Percentiles rank a stretch among this genome's conserved stretches.
phyloP scores from a whole-genome alignment of 768 basidiomycete genomes.

The Tremella mesenterica region DNA sequence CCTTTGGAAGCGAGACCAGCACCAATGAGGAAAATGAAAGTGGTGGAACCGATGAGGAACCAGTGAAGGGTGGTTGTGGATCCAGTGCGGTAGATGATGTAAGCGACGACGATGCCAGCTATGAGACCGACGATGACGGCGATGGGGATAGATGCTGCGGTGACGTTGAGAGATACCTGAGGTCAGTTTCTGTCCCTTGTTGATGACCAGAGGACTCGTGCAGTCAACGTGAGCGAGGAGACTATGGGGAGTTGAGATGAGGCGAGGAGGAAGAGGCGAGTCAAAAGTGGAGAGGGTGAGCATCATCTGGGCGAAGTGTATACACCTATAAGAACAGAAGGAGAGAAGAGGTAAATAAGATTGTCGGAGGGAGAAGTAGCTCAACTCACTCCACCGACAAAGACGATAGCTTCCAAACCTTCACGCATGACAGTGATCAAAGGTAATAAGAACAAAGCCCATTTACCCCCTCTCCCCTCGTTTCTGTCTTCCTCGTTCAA shows the following conservation, averaged over 20 bases:
- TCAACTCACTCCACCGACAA: conserved; percentile 67
- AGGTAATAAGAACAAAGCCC: conserved; percentile 81
- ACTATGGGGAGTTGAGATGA: no score
- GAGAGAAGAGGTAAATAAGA: neutral
- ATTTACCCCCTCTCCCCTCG: conserved; percentile 57
- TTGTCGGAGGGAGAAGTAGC: neutral
- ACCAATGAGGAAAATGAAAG: conserved; percentile 83
- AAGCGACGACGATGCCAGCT: conserved; percentile 64
- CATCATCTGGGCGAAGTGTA: no score
- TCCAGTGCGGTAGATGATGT: conserved; percentile 41
- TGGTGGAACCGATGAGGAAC: conserved; percentile 87
- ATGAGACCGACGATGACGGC: conserved; percentile 78
- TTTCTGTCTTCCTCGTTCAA: conserved; percentile 6
- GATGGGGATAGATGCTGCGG: conserved; percentile 78
- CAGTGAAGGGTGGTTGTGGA: conserved; percentile 58
- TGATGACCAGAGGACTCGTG: no score
- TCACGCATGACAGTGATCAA: conserved; percentile 87
- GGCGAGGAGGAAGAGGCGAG: no score
- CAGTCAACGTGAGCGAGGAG: no score
- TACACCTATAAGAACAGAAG: neutral
- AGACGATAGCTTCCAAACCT: conserved; percentile 86
- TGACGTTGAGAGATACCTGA: conserved; percentile 65
- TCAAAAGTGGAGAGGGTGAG: no score
- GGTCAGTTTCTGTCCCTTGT: no score
- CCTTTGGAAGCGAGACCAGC: conserved; percentile 64